Base-by-base conservation (phyloP, 1,284 basidiomycete genomes). In the Fomitopsis betulina region DNA sequence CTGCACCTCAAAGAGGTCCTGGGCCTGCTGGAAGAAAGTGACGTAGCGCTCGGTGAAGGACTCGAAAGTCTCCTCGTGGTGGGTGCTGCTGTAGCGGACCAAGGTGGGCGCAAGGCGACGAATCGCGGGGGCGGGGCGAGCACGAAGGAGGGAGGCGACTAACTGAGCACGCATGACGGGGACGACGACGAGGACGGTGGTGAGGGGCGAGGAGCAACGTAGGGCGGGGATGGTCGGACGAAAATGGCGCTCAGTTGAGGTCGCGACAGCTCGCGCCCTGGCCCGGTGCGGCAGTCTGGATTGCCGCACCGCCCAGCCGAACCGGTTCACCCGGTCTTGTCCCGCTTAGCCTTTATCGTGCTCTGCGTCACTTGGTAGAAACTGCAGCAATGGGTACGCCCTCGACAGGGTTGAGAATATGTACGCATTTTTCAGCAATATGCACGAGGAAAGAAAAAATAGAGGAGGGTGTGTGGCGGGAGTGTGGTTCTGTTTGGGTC, bases 1-100 rank as follows among this genome's bases (percentile, higher is more conserved):
- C 77, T 98, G 94, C 65, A 96, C 89, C 80, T 98, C 96, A 73
- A 98, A 98, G 62, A 97, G 85, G 80, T 98, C 96, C 72, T 94
- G 87, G 55, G 95, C 94, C 56, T 86, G 83, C 71, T 91, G 80
- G 82, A 98, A 98, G 80, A 98, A 99, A 66, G 83, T 81, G 71
- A 94, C 88, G 78, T 98, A 98, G 71, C 96, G 93, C 62, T 89
- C 82, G 72, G 92, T 94, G 82, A 98, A 98, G 56, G 88, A 83
- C 73, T 98, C 96, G 75, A 94, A 98, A 25, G 92, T 86, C 80
- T 98, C 96, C 74, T 93, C 53, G 49, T 67, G 87, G 64, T 86
- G 85, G 75, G 92, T 90, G 50, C 76, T 79, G 58, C 70, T 70
- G 63, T 78, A 79, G 58, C 81, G 72, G 33, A 75, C 67, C 67